A percentile compares a stretch with the other conserved stretches of the same genome.
Conservation (phyloP, 176 grass and related monocot genomes). For the Oryza coarctata region DNA sequence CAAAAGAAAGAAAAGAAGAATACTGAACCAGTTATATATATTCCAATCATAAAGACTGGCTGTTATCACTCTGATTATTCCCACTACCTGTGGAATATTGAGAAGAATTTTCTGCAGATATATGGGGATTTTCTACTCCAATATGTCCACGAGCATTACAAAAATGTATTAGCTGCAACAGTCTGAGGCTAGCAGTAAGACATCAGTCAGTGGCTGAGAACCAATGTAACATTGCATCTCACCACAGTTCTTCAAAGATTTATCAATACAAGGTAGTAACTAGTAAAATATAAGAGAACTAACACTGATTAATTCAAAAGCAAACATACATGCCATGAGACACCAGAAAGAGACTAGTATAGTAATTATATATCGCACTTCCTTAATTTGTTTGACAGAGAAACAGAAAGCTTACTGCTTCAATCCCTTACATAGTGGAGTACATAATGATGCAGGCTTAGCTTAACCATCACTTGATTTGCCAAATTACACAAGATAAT, state of each 20-base stretch:
- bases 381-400: conserved; percentile 38
- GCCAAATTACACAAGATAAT: conserved; percentile 34
- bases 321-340: neutral
- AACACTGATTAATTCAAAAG: neutral
- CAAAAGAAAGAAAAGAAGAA: neutral
- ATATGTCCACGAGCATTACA: conserved; percentile 26
- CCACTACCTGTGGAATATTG: conserved; percentile 48
- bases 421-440: conserved; percentile 37
- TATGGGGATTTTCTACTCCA: conserved; percentile 14
- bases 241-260: neutral
- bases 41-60: conserved; percentile 39
- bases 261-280: neutral
- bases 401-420: conserved; percentile 22
- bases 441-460: conserved; percentile 30
- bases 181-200: conserved; percentile 11
- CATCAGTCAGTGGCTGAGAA: neutral
- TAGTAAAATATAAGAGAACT: neutral
- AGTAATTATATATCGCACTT: conserved; percentile 53
- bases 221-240: neutral
- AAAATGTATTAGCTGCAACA: conserved; percentile 22
- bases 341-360: conserved; percentile 4
- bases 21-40: conserved; percentile 17
- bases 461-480: conserved; percentile 11
- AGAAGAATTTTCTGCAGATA: conserved; percentile 15
- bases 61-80: conserved; percentile 45